Percentiles rank a stretch among this genome's conserved stretches.
Conservation (phyloP, 192 early-diverging fungal genomes). For the Podila minutissima region DNA sequence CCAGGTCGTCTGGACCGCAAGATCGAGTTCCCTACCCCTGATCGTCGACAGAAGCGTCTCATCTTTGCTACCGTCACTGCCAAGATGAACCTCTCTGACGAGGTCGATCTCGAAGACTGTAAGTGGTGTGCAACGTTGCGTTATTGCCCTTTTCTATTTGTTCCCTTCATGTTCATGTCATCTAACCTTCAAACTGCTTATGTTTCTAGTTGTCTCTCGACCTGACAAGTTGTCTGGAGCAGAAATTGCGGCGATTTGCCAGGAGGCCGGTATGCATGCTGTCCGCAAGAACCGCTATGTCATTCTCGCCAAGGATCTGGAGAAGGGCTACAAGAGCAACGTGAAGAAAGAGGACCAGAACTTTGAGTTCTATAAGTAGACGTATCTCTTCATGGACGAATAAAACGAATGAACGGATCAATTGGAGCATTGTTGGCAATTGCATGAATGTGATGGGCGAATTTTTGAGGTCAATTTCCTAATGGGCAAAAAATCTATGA, state of each 20-base stretch:
- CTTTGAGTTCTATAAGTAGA: conserved; percentile 86
- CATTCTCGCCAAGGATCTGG: conserved; percentile 93
- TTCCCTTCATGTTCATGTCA: background rate
- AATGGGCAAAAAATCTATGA: too few relatives aligned
- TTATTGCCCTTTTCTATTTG: background rate
- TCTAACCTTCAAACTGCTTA: background rate
- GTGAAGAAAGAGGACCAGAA: conserved; percentile 97
- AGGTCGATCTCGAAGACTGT: conserved; percentile 98
- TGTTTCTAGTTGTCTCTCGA: conserved; percentile 83
- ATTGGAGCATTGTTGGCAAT: too few relatives aligned
- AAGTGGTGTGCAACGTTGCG: conserved; percentile 29
- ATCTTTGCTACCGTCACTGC: conserved; percentile 96
- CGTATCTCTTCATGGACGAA: background rate
- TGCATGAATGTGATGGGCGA: too few relatives aligned
- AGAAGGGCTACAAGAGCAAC: conserved; percentile 95
- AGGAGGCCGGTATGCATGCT: conserved; percentile 98
- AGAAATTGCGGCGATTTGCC: conserved; percentile 98
- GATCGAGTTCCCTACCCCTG: conserved; percentile 99
- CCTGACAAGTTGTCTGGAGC: conserved; percentile 98
- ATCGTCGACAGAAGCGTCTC: conserved; percentile 96
- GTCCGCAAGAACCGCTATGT: conserved; percentile 98
- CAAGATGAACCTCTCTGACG: conserved; percentile 98
- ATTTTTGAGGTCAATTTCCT: too few relatives aligned
- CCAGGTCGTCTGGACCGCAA: conserved; percentile 98
- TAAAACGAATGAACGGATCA: background rate